Conservation (phyloP, 768 basidiomycete genomes). For the Vishniacozyma victoriae region DNA sequence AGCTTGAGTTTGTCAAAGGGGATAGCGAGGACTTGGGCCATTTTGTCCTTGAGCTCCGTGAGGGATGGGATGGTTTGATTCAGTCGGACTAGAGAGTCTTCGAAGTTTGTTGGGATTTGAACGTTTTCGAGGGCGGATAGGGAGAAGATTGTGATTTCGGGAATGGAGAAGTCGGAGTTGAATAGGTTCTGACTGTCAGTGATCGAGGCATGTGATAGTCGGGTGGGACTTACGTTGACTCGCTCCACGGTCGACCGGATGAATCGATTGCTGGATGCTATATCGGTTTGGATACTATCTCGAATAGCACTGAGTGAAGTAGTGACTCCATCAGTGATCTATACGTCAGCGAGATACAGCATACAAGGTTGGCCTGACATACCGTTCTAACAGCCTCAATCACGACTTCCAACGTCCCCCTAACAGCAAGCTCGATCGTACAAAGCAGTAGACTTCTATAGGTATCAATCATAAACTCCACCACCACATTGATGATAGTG, state of each 20-base stretch:
- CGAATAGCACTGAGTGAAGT: conserved; percentile 58
- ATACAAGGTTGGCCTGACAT: conserved; percentile 30
- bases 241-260: conserved; percentile 61
- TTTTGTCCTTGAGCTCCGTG: conserved; percentile 64
- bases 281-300: conserved; percentile 67
- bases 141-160: conserved; percentile 68
- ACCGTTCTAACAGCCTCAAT: conserved; percentile 81
- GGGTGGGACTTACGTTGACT: conserved; percentile 55
- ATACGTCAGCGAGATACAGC: conserved; percentile 14
- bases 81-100: conserved; percentile 64
- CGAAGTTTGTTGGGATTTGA: conserved; percentile 69
- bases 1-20: conserved; percentile 83
- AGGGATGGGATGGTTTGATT: conserved; percentile 77
- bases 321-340: conserved; percentile 70
- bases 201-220: conserved; percentile 1
- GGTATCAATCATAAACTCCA: conserved; percentile 85
- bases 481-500: conserved; percentile 76
- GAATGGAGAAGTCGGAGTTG: conserved; percentile 57
- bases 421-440: conserved; percentile 81
- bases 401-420: conserved; percentile 70
- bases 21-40: conserved; percentile 55
- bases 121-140: conserved; percentile 70
- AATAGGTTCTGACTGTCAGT: conserved; percentile 57
- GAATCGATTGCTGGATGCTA: conserved; percentile 61
- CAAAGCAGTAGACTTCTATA: conserved; percentile 92